Evolutionary conservation across 192 early-diverging fungal species (phyloP).

Genomic region (Nowakowskiella sp.): DNA sequence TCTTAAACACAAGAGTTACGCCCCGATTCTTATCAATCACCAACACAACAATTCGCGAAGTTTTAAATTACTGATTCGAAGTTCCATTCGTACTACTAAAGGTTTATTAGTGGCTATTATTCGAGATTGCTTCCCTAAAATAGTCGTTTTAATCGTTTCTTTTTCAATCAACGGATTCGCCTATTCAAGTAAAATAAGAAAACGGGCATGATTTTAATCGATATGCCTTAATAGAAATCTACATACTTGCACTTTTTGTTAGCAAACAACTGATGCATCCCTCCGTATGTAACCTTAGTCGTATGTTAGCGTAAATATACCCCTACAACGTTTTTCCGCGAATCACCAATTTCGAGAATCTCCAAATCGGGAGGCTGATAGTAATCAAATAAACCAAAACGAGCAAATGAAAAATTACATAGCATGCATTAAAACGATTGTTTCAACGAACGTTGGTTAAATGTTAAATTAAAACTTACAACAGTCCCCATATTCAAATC

Average conservation of each 20-base stretch:
- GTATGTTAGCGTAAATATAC: constrained; percentile 92
- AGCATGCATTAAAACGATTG: not conserved
- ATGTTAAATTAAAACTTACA: constrained; percentile 23
- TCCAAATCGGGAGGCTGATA: constrained; percentile 89
- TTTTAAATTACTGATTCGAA: constrained; percentile 82
- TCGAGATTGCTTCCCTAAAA: constrained; percentile 40
- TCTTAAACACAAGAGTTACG: constrained; percentile 94
- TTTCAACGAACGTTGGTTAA: not conserved
- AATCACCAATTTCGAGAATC: constrained; percentile 97
- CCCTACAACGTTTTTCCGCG: constrained; percentile 86
- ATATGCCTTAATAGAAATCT: no score
- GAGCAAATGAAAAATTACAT: no score
- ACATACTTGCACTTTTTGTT: constrained; percentile 86
- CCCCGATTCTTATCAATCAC: constrained; percentile 92
- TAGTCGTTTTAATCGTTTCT: constrained; percentile 47
- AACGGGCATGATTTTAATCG: constrained; percentile 24
- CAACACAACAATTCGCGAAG: constrained; percentile 82
- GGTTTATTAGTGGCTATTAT: constrained; percentile 86
- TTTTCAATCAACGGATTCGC: no score
- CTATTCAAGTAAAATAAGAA: no score
- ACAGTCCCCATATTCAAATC: constrained; percentile 92
- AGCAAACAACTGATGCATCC: constrained; percentile 83
- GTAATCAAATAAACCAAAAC: no score
- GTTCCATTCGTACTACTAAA: constrained; percentile 89
- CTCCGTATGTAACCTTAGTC: no score